These are phyloP conservation scores for Hyphodiscus sp. DNA, from an alignment of 2,329 filamentous ascomycete species.

Conservation along the genomic window DNA sequence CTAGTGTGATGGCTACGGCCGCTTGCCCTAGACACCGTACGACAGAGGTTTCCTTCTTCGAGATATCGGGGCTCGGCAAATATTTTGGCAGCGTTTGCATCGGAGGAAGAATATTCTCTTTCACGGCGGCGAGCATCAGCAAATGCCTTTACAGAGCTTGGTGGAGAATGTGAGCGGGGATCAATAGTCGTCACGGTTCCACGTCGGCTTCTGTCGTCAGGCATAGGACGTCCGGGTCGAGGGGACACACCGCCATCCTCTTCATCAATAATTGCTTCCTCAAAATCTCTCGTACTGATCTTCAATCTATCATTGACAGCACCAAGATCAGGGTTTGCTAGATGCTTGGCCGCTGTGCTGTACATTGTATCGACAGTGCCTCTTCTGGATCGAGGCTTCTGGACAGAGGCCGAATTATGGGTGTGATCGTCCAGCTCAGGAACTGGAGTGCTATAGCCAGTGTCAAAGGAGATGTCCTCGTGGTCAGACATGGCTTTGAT, in stretches of 20 bases:
- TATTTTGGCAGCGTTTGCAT: conserved; percentile 86
- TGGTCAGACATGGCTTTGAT: conserved; percentile 60
- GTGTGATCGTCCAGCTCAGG: conserved; percentile 86
- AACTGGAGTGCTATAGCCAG: conserved; percentile 66
- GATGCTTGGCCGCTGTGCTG: conserved; percentile 35
- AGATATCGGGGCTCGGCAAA: conserved; percentile 84
- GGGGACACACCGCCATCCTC: conserved; percentile 45
- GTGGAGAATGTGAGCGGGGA: conserved; percentile 72
- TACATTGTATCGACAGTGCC: conserved; percentile 70
- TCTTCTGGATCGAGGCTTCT: conserved; percentile 54
- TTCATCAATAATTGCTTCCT: conserved; percentile 78
- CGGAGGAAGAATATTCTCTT: conserved; percentile 54
- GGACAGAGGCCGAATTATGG: conserved; percentile 54
- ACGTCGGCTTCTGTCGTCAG: conserved; percentile 39
- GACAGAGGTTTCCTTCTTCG: conserved; percentile 56
- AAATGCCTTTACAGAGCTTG: conserved; percentile 97
- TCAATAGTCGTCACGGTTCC: conserved; percentile 49
- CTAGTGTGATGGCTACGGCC: conserved; percentile 50
- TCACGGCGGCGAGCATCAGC: conserved; percentile 83
- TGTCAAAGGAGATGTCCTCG: conserved; percentile 52
- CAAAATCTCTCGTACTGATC: conserved; percentile 65
- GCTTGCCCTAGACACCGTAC: conserved; percentile 65
- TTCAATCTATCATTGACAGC: conserved; percentile 32
- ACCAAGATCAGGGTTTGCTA: conserved; percentile 33
- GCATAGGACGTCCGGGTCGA: conserved; percentile 9